These are phyloP conservation scores for Cynara cardunculus DNA, from an alignment of 129 eudicot genomes.

Conservation along the genomic window DNA sequence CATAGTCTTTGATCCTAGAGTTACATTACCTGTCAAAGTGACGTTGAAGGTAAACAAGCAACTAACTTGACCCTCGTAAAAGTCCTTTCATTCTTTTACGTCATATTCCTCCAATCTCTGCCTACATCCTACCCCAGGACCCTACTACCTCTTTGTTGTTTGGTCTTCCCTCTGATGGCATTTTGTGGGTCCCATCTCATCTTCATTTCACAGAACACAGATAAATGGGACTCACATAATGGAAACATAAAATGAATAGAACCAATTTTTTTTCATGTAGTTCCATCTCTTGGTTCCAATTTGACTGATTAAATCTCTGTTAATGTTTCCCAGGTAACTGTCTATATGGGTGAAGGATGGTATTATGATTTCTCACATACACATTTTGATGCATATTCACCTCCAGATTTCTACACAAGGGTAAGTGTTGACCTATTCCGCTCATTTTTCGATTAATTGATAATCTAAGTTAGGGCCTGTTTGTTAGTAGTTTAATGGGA, in stretches of 20 bases:
- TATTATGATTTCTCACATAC: conserved; percentile 70
- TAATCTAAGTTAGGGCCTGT: too few relatives aligned
- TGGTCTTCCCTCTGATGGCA: neutral
- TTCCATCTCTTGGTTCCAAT: neutral
- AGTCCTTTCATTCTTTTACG: neutral
- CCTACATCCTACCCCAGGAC: too few relatives aligned
- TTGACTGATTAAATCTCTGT: conserved; percentile 13
- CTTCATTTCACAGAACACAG: neutral
- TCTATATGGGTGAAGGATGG: conserved; percentile 99
- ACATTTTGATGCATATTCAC: conserved; percentile 91
- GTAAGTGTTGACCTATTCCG: conserved; percentile 36
- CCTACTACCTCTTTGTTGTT: too few relatives aligned
- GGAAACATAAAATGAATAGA: neutral
- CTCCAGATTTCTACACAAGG: conserved; percentile 95
- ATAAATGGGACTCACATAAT: neutral
- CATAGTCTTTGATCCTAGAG: conserved; percentile 59
- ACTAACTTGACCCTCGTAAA: neutral
- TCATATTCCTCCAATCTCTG: neutral
- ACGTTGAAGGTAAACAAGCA: conserved; percentile 58
- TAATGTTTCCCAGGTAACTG: conserved; percentile 58
- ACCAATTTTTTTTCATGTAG: neutral
- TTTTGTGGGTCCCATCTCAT: conserved; percentile 2
- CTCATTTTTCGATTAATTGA: neutral
- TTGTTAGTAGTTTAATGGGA: too few relatives aligned
- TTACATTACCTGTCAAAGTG: conserved; percentile 43